These are phyloP conservation scores for Phytophthora boehmeriae DNA, from an alignment of 352 stramenopile genomes.

Conservation along the genomic window DNA sequence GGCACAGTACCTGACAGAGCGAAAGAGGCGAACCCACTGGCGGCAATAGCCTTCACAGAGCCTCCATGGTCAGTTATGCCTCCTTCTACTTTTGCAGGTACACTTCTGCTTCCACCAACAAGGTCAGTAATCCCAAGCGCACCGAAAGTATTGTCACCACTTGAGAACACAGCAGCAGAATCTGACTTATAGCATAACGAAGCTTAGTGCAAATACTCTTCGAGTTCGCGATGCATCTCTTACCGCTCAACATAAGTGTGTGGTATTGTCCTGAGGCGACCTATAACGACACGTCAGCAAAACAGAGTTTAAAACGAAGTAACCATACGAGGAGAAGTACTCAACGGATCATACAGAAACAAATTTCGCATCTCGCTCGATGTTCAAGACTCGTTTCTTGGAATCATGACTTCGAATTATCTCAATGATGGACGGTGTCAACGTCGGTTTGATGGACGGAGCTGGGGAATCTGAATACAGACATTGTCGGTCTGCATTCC, in stretches of 20 bases:
- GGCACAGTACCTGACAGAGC: slow-evolving; percentile 60
- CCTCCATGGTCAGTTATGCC: slow-evolving; percentile 25
- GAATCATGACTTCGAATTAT: slow-evolving; percentile 49
- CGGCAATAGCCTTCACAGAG: slow-evolving; percentile 55
- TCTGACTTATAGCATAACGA: slow-evolving; percentile 37
- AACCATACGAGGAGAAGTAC: not conserved
- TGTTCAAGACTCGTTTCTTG: slow-evolving; percentile 40
- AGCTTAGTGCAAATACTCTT: not conserved
- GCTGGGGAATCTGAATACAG: slow-evolving; percentile 31
- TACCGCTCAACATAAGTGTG: slow-evolving; percentile 74
- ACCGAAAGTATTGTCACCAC: slow-evolving; percentile 70
- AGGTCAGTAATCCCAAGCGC: slow-evolving; percentile 40
- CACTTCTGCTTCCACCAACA: slow-evolving; percentile 1
- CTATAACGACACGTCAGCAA: slow-evolving; percentile 25
- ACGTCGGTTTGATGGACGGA: slow-evolving; percentile 19
- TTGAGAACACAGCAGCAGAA: slow-evolving; percentile 68
- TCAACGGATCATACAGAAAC: slow-evolving; percentile 32
- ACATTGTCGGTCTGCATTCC: slow-evolving; percentile 55
- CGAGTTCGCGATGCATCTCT: not conserved
- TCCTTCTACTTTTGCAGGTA: slow-evolving; percentile 42
- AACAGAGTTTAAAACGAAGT: not conserved
- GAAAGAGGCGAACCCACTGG: slow-evolving; percentile 72
- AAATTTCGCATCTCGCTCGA: slow-evolving; percentile 79
- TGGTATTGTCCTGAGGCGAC: slow-evolving; percentile 79
- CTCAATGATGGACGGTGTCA: slow-evolving; percentile 58